Conservation (phyloP, 768 basidiomycete species). For the Rhizopogon roseolus region DNA sequence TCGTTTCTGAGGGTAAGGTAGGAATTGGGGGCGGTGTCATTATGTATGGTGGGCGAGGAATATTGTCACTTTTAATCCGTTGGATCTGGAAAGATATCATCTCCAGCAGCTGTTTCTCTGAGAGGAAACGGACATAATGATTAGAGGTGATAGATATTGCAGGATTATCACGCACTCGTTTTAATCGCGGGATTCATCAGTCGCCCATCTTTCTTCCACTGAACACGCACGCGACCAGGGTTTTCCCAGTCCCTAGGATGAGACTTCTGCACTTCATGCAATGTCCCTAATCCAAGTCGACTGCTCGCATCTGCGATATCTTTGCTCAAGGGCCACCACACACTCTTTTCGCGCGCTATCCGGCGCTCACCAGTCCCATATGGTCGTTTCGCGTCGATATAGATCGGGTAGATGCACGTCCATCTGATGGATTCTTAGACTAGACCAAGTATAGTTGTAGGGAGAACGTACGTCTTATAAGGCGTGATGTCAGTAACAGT, state of each 20-base stretch:
- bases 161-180: slow-evolving; percentile 53
- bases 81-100: slow-evolving; percentile 73
- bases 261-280: slow-evolving; percentile 86
- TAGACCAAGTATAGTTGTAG: slow-evolving; percentile 4
- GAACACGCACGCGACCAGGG: slow-evolving; percentile 90
- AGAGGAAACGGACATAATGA: slow-evolving; percentile 3
- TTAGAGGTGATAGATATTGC: background rate
- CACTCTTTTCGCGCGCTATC: slow-evolving; percentile 67
- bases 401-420: slow-evolving; percentile 95
- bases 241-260: slow-evolving; percentile 99
- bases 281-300: slow-evolving; percentile 68
- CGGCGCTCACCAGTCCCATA: slow-evolving; percentile 81
- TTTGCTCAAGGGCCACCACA: slow-evolving; percentile 95
- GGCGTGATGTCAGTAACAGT: slow-evolving; percentile 71
- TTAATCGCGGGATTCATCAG: slow-evolving; percentile 65
- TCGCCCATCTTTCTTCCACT: slow-evolving; percentile 79
- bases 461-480: slow-evolving; percentile 65
- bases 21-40: slow-evolving; percentile 24
- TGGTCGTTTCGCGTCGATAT: slow-evolving; percentile 92
- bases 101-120: slow-evolving; percentile 80
- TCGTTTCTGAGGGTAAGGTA: slow-evolving; percentile 25
- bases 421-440: slow-evolving; percentile 48
- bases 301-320: slow-evolving; percentile 85
- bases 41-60: slow-evolving; percentile 62
- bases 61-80: slow-evolving; percentile 60